Conservation (phyloP, 2,329 filamentous ascomycete genomes). For the Sclerotinia spermophila region DNA sequence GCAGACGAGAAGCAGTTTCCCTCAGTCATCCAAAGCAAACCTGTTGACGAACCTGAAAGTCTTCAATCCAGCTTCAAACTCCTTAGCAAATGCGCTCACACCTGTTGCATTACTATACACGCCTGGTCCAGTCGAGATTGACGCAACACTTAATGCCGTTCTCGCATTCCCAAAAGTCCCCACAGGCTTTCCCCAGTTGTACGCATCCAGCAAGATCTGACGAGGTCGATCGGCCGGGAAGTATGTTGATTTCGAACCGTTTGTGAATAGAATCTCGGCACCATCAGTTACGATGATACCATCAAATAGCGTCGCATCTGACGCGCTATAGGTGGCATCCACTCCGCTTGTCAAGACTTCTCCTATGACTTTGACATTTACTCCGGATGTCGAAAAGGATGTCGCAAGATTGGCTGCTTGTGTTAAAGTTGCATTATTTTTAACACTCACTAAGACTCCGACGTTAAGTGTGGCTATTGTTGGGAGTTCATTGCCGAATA, state of each 20-base stretch:
- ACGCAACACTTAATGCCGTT: not conserved
- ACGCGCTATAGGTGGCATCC: conserved; percentile 60
- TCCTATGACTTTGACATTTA: conserved; percentile 57
- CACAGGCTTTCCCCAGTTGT: conserved; percentile 68
- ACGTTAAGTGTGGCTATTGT: conserved; percentile 61
- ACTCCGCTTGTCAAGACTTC: conserved; percentile 54
- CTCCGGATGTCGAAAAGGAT: conserved; percentile 47
- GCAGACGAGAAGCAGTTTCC: not conserved
- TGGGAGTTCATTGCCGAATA: conserved; percentile 55
- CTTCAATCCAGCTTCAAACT: conserved; percentile 56
- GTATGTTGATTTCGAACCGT: conserved; percentile 46
- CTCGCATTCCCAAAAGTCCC: conserved; percentile 34
- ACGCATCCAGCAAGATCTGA: conserved; percentile 60
- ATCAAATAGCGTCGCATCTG: conserved; percentile 61
- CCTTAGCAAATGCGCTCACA: conserved; percentile 38
- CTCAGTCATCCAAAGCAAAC: conserved; percentile 51
- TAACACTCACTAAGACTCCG: conserved; percentile 50
- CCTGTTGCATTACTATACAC: conserved; percentile 4
- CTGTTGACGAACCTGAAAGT: conserved; percentile 64
- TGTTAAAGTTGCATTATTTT: conserved; percentile 38
- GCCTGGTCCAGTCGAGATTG: not conserved
- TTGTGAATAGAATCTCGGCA: conserved; percentile 50
- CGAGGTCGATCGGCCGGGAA: conserved; percentile 61
- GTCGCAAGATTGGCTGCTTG: conserved; percentile 50
- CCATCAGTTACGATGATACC: conserved; percentile 58